Percentiles rank a stretch among this genome's conserved stretches.
Evolutionary conservation across 1,284 basidiomycete species (phyloP).

Genomic region (Tremellales sp.): DNA sequence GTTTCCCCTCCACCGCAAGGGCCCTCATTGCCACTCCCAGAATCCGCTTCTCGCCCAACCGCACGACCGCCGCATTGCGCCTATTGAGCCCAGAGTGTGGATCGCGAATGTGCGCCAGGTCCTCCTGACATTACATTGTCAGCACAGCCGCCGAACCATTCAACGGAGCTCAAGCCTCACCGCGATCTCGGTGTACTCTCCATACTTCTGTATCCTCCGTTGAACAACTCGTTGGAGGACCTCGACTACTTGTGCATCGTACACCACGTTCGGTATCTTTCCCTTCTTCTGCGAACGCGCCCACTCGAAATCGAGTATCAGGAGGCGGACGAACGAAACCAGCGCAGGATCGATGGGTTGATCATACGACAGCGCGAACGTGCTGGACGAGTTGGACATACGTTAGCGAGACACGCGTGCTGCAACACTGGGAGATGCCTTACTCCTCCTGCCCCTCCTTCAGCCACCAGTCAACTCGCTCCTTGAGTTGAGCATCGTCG

Average conservation of each 20-base stretch:
- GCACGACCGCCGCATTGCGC: constrained; percentile 46
- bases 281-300: constrained; percentile 61
- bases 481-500: constrained; percentile 10
- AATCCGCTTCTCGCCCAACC: constrained; percentile 50
- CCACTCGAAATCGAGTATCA: constrained; percentile 66
- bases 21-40: constrained; percentile 12
- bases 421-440: too few species aligned
- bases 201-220: constrained; percentile 7
- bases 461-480: constrained; percentile 82
- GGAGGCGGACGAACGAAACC: constrained; percentile 66
- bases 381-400: constrained; percentile 34
- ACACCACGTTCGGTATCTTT: constrained; percentile 74
- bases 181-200: not conserved
- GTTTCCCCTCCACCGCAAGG: not conserved
- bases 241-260: constrained; percentile 41
- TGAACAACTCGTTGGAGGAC: constrained; percentile 55
- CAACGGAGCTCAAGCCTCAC: constrained; percentile 1
- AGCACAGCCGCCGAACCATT: not conserved
- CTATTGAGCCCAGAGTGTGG: constrained; percentile 13
- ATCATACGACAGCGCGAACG: constrained; percentile 61
- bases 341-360: constrained; percentile 60
- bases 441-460: constrained; percentile 88
- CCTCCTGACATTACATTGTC: too few species aligned
- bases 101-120: constrained; percentile 33
- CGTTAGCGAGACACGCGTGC: constrained; percentile 2